Percentiles rank a stretch among this genome's conserved stretches.
Conservation (phyloP, 768 basidiomycete species). For the Suillus spraguei region DNA sequence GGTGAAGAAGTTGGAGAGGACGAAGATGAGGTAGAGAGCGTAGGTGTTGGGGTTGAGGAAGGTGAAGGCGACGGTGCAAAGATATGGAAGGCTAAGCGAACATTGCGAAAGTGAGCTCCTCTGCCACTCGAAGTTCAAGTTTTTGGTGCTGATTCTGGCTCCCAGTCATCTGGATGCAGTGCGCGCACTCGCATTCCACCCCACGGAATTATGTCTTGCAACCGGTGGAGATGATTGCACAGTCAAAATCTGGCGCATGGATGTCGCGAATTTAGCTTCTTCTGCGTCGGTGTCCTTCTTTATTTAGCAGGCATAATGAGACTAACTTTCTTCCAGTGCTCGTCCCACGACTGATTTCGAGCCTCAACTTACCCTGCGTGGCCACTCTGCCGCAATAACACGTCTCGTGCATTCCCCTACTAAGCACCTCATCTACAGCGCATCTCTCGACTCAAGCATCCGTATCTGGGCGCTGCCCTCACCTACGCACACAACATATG, state of each 20-base stretch:
- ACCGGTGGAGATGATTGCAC: constrained; percentile 95
- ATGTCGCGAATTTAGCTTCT: constrained; percentile 72
- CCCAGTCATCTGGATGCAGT: constrained; percentile 91
- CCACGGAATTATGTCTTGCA: constrained; percentile 81
- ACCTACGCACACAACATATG: constrained; percentile 83
- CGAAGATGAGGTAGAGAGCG: constrained; percentile 61
- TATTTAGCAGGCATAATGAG: constrained; percentile 11
- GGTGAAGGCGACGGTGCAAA: constrained; percentile 71
- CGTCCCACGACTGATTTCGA: constrained; percentile 85
- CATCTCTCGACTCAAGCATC: constrained; percentile 92
- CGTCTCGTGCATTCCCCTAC: constrained; percentile 79
- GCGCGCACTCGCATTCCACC: constrained; percentile 88
- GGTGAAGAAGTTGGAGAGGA: constrained; percentile 72
- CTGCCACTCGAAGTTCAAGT: constrained; percentile 9
- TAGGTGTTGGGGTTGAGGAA: constrained; percentile 55
- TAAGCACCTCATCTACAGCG: constrained; percentile 82
- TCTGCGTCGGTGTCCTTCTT: constrained; percentile 61
- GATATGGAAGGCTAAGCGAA: constrained; percentile 85
- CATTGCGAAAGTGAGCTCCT: constrained; percentile 79
- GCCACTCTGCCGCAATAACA: constrained; percentile 91
- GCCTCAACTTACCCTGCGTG: constrained; percentile 90
- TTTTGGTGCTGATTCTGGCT: constrained; percentile 13
- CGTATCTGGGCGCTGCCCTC: constrained; percentile 86
- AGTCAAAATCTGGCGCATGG: constrained; percentile 94
- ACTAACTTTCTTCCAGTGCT: constrained; percentile 42